These are phyloP conservation scores for Craterostigma plantagineum DNA, from an alignment of 257 asterid species.

Conservation along the genomic window DNA sequence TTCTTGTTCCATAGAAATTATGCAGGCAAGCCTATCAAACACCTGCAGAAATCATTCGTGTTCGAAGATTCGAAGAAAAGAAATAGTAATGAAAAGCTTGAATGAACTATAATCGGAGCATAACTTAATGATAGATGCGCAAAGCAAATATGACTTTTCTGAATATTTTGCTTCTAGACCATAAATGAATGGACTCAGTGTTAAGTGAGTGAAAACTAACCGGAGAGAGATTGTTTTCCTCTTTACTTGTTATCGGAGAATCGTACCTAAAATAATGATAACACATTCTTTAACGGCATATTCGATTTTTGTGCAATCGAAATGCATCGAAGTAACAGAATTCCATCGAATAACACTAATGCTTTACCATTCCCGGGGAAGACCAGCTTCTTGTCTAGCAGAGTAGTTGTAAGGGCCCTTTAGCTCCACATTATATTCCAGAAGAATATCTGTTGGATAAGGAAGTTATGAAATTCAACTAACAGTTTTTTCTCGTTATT, in stretches of 20 bases:
- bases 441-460: conserved; percentile 31
- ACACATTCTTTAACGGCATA: conserved; percentile 1
- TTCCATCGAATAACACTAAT: background rate
- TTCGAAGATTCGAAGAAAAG: background rate
- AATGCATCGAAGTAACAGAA: too few species aligned
- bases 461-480: background rate
- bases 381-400: conserved; percentile 76
- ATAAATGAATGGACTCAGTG: background rate
- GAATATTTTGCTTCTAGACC: background rate
- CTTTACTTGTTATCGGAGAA: conserved; percentile 19
- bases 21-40: conserved; percentile 50
- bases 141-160: too few species aligned
- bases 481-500: background rate
- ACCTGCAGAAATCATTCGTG: conserved; percentile 26
- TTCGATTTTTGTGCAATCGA: background rate
- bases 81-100: background rate
- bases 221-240: conserved; percentile 32
- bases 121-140: too few species aligned
- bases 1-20: conserved; percentile 66
- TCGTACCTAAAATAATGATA: conserved; percentile 47
- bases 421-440: conserved; percentile 64
- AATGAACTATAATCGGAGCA: conserved; percentile 1
- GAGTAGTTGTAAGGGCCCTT: conserved; percentile 82
- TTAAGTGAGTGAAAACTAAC: conserved; percentile 11
- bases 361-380: conserved; percentile 70